Evolutionary conservation across 805 yeast species (phyloP).

Genomic region (Starmera amethionina): DNA sequence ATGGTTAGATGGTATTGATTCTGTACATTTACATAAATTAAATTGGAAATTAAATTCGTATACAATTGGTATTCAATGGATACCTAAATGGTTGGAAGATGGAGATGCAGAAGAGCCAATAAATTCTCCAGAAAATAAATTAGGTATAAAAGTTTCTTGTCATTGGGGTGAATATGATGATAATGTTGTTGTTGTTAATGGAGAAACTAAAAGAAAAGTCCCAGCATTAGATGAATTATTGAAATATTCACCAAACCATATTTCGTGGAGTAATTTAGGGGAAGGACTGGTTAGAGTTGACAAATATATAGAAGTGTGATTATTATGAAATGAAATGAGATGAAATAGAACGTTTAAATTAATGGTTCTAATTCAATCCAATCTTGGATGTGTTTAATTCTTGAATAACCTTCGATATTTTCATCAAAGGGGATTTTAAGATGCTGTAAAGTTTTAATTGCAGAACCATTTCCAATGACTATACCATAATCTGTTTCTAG

Average conservation of each 20-base stretch:
- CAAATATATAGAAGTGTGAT: constrained; percentile 34
- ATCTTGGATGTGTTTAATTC: constrained; percentile 11
- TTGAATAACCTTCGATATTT: constrained; percentile 8
- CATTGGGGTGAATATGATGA: constrained; percentile 69
- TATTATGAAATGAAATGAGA: neutral
- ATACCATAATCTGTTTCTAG: constrained; percentile 37
- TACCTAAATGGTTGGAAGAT: constrained; percentile 44
- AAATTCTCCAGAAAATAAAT: constrained; percentile 22
- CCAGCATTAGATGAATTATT: constrained; percentile 69
- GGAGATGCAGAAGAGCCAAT: constrained; percentile 20
- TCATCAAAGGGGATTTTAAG: constrained; percentile 14
- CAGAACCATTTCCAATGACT: constrained; percentile 31
- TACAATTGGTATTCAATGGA: constrained; percentile 67
- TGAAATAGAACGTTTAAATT: neutral
- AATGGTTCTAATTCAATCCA: constrained; percentile 13
- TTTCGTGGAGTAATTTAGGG: constrained; percentile 53
- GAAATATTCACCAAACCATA: constrained; percentile 54
- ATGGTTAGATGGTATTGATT: constrained; percentile 52
- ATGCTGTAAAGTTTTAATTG: constrained; percentile 15
- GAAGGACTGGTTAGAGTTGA: constrained; percentile 61
- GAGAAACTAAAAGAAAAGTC: constrained; percentile 30
- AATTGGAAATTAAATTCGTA: constrained; percentile 44
- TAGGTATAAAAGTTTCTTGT: constrained; percentile 57
- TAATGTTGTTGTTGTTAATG: constrained; percentile 26
- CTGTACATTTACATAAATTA: constrained; percentile 53